A percentile compares a stretch with the other conserved stretches of the same genome.
Conservation (phyloP, 2,329 filamentous ascomycete genomes). For the Chrysoporthe cubensis region DNA sequence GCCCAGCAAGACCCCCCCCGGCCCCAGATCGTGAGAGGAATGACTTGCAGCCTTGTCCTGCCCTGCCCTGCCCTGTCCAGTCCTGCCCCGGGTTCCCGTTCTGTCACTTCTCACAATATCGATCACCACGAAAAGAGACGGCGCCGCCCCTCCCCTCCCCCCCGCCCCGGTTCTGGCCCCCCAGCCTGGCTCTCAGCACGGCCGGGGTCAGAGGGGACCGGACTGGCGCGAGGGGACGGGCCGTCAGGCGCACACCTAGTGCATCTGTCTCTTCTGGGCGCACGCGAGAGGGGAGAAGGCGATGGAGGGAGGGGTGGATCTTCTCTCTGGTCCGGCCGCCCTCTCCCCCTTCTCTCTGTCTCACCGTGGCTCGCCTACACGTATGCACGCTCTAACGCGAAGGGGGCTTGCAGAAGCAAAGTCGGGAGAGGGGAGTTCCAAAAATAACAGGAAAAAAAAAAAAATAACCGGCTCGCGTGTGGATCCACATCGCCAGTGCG, state of each 20-base stretch:
- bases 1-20: not conserved
- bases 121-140: not conserved
- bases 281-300: too few species aligned
- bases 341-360: too few species aligned
- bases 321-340: too few species aligned
- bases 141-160: too few species aligned
- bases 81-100: not conserved
- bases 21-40: not conserved
- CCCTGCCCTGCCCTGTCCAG: not conserved
- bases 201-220: too few species aligned
- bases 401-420: too few species aligned
- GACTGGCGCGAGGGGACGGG: too few species aligned
- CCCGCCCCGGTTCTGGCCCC: not conserved
- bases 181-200: not conserved
- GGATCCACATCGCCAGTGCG: not conserved
- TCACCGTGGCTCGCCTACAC: too few species aligned
- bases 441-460: not conserved
- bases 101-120: slow-evolving; percentile 3
- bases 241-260: too few species aligned
- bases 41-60: not conserved
- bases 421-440: not conserved
- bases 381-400: too few species aligned
- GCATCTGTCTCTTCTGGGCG: too few species aligned
- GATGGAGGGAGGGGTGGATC: too few species aligned
- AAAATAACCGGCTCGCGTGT: not conserved